phyloP scores from a whole-genome alignment of 805 yeast species.

The Metschnikowia picachoensis region DNA sequence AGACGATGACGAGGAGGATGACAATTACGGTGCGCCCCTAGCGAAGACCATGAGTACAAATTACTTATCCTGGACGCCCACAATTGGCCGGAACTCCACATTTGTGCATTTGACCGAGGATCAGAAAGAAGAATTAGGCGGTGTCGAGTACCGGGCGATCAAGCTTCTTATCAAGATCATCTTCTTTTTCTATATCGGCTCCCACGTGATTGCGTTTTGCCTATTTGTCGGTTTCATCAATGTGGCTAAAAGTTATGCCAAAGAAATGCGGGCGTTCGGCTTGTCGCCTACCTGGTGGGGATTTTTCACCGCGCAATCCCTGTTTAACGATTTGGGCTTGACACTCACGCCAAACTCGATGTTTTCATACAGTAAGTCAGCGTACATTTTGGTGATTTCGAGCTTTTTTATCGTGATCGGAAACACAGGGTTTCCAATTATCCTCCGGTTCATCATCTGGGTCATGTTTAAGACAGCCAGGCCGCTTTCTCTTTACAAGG shows the following conservation, averaged over 20 bases:
- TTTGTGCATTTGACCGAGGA: constrained; percentile 76
- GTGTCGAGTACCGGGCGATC: constrained; percentile 91
- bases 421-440: constrained; percentile 89
- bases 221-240: constrained; percentile 57
- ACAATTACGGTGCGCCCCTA: constrained; percentile 16
- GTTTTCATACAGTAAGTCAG: constrained; percentile 58
- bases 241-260: constrained; percentile 37
- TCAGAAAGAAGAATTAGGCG: constrained; percentile 94
- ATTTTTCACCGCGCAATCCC: constrained; percentile 72
- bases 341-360: constrained; percentile 82
- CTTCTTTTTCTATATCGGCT: constrained; percentile 67
- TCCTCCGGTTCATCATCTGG: constrained; percentile 83
- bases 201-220: constrained; percentile 54
- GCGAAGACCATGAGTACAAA: constrained; percentile 45
- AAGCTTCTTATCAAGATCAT: constrained; percentile 69
- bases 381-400: constrained; percentile 60
- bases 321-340: constrained; percentile 82
- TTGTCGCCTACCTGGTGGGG: constrained; percentile 91
- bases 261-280: constrained; percentile 50
- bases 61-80: constrained; percentile 87
- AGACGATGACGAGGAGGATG: constrained; percentile 12
- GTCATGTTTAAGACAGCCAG: constrained; percentile 60
- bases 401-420: constrained; percentile 82
- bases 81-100: constrained; percentile 88
- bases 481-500: constrained; percentile 60